phyloP scores from a whole-genome alignment of 2,329 filamentous ascomycete genomes.

The Sporothrix pallida region DNA sequence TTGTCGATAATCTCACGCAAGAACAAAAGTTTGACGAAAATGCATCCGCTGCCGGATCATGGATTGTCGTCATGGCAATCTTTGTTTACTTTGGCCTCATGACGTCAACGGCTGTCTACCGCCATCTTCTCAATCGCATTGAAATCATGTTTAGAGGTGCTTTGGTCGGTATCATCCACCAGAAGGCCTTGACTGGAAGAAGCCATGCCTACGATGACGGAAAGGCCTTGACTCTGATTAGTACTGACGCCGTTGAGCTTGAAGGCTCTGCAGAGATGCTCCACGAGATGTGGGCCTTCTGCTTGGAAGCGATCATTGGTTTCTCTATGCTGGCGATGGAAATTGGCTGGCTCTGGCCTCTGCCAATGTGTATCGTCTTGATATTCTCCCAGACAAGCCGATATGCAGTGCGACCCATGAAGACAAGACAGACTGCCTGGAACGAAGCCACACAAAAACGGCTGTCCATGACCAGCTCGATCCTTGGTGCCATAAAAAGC shows the following conservation, averaged over 20 bases:
- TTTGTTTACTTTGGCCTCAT: conserved; percentile 47
- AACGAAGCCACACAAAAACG: conserved; percentile 50
- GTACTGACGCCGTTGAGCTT: conserved; percentile 49
- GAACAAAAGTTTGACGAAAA: background rate
- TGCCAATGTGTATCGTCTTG: conserved; percentile 51
- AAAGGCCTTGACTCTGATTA: conserved; percentile 49
- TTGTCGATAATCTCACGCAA: conserved; percentile 9
- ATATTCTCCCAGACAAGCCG: conserved; percentile 51
- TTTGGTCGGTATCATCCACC: conserved; percentile 39
- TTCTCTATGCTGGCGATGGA: conserved; percentile 47
- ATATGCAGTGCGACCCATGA: conserved; percentile 49
- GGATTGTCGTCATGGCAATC: conserved; percentile 44
- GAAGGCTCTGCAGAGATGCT: conserved; percentile 46
- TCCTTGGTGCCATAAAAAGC: conserved; percentile 48
- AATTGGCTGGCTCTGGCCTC: conserved; percentile 52
- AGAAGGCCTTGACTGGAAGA: conserved; percentile 24
- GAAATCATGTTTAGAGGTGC: conserved; percentile 39
- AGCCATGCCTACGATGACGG: conserved; percentile 42
- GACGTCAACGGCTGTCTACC: conserved; percentile 39
- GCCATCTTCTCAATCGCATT: conserved; percentile 39
- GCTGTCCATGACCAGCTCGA: conserved; percentile 45
- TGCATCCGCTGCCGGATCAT: conserved; percentile 38
- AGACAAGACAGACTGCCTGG: conserved; percentile 48
- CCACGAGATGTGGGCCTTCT: conserved; percentile 52
- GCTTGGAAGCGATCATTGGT: conserved; percentile 51